These are phyloP conservation scores for Russula lepida DNA, from an alignment of 768 basidiomycete species.

Conservation along the genomic window DNA sequence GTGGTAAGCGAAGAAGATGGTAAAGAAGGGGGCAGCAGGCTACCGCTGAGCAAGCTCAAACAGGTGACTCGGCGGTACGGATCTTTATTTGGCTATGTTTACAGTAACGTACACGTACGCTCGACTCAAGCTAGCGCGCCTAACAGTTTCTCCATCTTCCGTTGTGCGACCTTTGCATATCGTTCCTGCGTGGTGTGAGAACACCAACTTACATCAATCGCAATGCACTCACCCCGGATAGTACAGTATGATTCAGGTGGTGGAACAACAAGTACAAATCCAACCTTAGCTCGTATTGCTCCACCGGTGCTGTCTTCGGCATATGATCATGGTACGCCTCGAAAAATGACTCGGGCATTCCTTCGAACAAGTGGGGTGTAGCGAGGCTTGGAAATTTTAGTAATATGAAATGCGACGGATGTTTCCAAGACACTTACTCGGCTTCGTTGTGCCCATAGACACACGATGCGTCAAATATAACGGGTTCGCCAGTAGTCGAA, in stretches of 20 bases:
- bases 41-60: background rate
- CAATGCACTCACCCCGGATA: slow-evolving; percentile 57
- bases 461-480: slow-evolving; percentile 73
- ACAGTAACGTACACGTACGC: background rate
- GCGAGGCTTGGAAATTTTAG: slow-evolving; percentile 42
- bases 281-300: slow-evolving; percentile 53
- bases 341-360: slow-evolving; percentile 58
- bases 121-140: slow-evolving; percentile 25
- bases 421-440: slow-evolving; percentile 42
- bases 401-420: background rate
- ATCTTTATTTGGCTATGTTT: slow-evolving; percentile 9
- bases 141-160: slow-evolving; percentile 39
- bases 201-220: background rate
- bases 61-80: background rate
- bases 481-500: slow-evolving; percentile 41
- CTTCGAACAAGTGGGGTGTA: slow-evolving; percentile 74
- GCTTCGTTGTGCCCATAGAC: slow-evolving; percentile 78
- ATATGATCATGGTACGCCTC: slow-evolving; percentile 52
- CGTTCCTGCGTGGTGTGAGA: slow-evolving; percentile 28
- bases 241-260: slow-evolving; percentile 71
- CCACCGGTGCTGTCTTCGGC: slow-evolving; percentile 56
- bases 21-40: background rate
- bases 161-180: slow-evolving; percentile 47
- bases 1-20: background rate
- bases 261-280: slow-evolving; percentile 77